Evolutionary conservation across 331 rosid genomes (phyloP).

Genomic region (Pyracantha coccinea): DNA sequence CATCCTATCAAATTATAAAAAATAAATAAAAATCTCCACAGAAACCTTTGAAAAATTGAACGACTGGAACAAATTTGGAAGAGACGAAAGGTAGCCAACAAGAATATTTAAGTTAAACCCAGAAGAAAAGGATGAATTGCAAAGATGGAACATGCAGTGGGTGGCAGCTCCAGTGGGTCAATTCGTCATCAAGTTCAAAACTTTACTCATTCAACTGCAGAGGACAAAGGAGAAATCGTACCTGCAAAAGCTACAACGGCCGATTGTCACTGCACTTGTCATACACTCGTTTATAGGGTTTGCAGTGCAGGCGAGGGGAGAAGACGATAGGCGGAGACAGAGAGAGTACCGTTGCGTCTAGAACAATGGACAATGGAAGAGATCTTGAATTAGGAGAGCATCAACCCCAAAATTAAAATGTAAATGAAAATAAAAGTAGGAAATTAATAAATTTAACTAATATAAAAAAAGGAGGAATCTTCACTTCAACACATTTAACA

Average conservation of each 20-base stretch:
- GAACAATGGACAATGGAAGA: conserved; percentile 6
- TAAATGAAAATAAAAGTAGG: not conserved
- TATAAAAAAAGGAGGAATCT: not conserved
- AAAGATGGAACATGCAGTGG: not conserved
- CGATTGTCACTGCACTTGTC: conserved; percentile 4
- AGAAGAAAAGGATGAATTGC: not conserved
- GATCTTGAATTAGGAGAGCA: not conserved
- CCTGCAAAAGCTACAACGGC: conserved; percentile 12
- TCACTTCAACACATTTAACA: no score
- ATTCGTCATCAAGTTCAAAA: not conserved
- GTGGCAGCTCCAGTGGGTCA: not conserved
- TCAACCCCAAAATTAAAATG: not conserved
- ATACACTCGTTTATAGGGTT: conserved; percentile 10
- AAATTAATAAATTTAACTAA: not conserved
- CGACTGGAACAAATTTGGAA: not conserved
- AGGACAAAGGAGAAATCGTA: not conserved
- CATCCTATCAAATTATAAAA: no score
- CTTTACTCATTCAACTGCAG: not conserved
- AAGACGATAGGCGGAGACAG: not conserved
- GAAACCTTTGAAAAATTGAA: not conserved
- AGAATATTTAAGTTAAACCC: not conserved
- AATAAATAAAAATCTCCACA: not conserved
- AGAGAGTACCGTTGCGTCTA: conserved; percentile 12
- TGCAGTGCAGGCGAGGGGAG: conserved; percentile 5
- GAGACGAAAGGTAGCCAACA: not conserved